Conservation (phyloP, 2,329 filamentous ascomycete species). For the Exophiala mesophila region DNA sequence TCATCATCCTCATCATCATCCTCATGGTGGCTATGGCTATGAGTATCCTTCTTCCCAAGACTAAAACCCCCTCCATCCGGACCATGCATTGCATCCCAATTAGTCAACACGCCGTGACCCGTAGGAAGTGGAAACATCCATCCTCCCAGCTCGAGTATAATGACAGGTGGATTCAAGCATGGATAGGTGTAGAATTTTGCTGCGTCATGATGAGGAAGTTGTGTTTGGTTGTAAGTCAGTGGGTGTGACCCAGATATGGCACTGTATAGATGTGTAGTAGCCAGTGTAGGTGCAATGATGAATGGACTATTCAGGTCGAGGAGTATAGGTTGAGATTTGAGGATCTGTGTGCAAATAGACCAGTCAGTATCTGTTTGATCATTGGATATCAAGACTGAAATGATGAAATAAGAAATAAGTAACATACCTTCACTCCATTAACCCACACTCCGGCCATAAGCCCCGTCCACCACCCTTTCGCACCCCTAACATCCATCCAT, state of each 20-base stretch:
- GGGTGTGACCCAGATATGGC: slow-evolving; percentile 20
- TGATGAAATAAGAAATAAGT: too few relatives aligned
- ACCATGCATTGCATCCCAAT: slow-evolving; percentile 16
- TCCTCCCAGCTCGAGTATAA: slow-evolving; percentile 22
- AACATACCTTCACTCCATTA: slow-evolving; percentile 25
- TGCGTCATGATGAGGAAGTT: too few relatives aligned
- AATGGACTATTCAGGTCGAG: slow-evolving; percentile 28
- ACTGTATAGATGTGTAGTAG: slow-evolving; percentile 17
- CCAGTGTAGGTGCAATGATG: slow-evolving; percentile 23
- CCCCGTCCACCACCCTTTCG: slow-evolving; percentile 33
- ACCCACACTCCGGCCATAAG: slow-evolving; percentile 33
- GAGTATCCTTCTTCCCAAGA: slow-evolving; percentile 19
- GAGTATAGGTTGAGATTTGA: slow-evolving; percentile 32
- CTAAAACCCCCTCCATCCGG: slow-evolving; percentile 22
- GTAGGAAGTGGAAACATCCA: slow-evolving; percentile 20
- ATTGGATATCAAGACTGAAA: too few relatives aligned
- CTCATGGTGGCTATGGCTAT: slow-evolving; percentile 13
- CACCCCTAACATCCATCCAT: slow-evolving; percentile 30
- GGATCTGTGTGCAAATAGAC: slow-evolving; percentile 13
- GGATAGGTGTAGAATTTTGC: slow-evolving; percentile 24
- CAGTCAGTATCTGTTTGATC: too few relatives aligned
- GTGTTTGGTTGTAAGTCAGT: slow-evolving; percentile 6
- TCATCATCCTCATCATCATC: slow-evolving; percentile 8
- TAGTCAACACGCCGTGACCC: slow-evolving; percentile 5
- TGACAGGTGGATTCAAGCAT: slow-evolving; percentile 20